Conservation (phyloP, 345 rosid genomes). For the Draba incana region DNA sequence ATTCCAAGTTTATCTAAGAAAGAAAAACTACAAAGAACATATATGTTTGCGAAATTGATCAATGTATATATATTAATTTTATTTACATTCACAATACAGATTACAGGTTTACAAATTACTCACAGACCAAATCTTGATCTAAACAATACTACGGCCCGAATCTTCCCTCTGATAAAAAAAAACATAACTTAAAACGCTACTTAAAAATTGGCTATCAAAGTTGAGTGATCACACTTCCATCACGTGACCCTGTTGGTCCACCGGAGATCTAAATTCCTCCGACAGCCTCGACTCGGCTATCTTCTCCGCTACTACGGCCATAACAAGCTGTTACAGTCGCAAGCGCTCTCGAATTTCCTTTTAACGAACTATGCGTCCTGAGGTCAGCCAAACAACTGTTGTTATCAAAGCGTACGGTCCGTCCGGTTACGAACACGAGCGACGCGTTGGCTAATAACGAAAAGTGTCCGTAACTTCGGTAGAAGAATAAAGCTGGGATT, state of each 20-base stretch:
- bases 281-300: slow-evolving; percentile 50
- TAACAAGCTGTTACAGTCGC: slow-evolving; percentile 95
- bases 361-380: slow-evolving; percentile 89
- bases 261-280: slow-evolving; percentile 35
- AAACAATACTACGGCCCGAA: slow-evolving; percentile 16
- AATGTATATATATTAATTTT: slow-evolving; percentile 21
- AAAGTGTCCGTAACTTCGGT: slow-evolving; percentile 76
- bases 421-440: slow-evolving; percentile 84
- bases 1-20: background rate
- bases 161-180: slow-evolving; percentile 23
- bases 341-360: slow-evolving; percentile 86
- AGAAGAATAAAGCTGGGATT: slow-evolving; percentile 84
- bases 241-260: slow-evolving; percentile 32
- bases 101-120: slow-evolving; percentile 39
- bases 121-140: slow-evolving; percentile 30
- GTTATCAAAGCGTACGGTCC: slow-evolving; percentile 96
- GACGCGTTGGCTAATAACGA: slow-evolving; percentile 63
- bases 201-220: slow-evolving; percentile 28
- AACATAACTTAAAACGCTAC: slow-evolving; percentile 26
- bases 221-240: slow-evolving; percentile 38
- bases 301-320: slow-evolving; percentile 78
- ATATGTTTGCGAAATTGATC: slow-evolving; percentile 4
- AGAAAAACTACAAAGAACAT: background rate
- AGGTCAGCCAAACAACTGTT: slow-evolving; percentile 91
- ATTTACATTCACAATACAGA: slow-evolving; percentile 37